phyloP scores from a whole-genome alignment of 2,329 filamentous ascomycete genomes.

The Didymella segeticola region DNA sequence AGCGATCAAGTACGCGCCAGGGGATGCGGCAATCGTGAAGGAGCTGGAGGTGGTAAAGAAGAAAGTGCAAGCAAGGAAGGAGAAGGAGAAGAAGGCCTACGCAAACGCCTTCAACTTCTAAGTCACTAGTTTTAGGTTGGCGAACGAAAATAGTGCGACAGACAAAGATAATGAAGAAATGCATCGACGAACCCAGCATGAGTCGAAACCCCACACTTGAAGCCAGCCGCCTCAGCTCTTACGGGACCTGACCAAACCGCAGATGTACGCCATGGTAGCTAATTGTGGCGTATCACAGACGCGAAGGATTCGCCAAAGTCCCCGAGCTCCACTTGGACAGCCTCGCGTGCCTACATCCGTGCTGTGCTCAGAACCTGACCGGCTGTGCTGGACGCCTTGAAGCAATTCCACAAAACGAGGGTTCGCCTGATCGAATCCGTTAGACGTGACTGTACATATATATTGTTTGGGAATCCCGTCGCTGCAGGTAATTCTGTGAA shows the following conservation, averaged over 20 bases:
- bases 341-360: neutral
- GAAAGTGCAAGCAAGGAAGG: slow-evolving; percentile 72
- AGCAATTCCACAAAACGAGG: neutral
- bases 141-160: neutral
- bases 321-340: neutral
- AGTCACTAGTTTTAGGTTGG: neutral
- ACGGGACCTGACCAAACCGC: neutral
- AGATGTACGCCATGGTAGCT: neutral
- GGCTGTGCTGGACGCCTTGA: slow-evolving; percentile 5
- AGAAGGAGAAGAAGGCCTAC: slow-evolving; percentile 91
- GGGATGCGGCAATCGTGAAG: slow-evolving; percentile 74
- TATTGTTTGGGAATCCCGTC: too few species aligned
- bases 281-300: neutral
- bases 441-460: too few species aligned
- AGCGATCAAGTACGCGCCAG: slow-evolving; percentile 61
- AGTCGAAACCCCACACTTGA: too few species aligned
- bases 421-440: neutral
- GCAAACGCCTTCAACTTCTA: slow-evolving; percentile 79
- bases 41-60: slow-evolving; percentile 83
- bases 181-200: neutral
- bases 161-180: neutral
- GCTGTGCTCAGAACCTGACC: neutral
- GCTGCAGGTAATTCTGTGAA: too few species aligned
- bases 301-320: neutral
- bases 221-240: neutral